These are phyloP conservation scores for Chamaenerion angustifolium DNA, from an alignment of 345 rosid genomes.

Conservation along the genomic window DNA sequence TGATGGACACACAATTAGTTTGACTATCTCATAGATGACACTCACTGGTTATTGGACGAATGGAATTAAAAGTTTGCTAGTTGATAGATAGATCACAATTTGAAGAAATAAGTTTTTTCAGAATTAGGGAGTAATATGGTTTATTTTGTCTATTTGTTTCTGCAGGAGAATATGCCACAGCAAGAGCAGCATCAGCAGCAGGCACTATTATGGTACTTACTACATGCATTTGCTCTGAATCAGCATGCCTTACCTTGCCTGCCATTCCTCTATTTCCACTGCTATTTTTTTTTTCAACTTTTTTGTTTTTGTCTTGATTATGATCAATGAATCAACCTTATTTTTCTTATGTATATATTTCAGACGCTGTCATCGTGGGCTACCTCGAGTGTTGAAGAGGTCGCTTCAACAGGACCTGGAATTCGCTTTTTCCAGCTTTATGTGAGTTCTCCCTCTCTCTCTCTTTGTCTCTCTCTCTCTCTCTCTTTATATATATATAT, in stretches of 20 bases:
- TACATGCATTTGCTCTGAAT: conserved; percentile 10
- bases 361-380: conserved; percentile 92
- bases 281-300: not conserved
- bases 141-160: not conserved
- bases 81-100: too few relatives aligned
- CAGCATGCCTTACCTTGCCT: not conserved
- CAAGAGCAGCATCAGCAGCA: conserved; percentile 82
- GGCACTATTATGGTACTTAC: conserved; percentile 70
- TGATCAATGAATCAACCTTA: not conserved
- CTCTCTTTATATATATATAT: too few relatives aligned
- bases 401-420: conserved; percentile 90
- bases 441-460: too few relatives aligned
- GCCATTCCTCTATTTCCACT: not conserved
- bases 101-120: too few relatives aligned
- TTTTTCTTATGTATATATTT: conserved; percentile 2
- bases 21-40: too few relatives aligned
- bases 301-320: not conserved
- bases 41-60: too few relatives aligned
- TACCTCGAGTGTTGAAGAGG: conserved; percentile 91
- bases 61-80: too few relatives aligned
- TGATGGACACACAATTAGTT: too few relatives aligned
- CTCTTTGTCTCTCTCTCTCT: too few relatives aligned
- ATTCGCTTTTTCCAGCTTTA: conserved; percentile 90
- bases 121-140: not conserved
- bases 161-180: conserved; percentile 89